Conservation (phyloP, 108 stramenopile species). For the Bacterosira constricta region DNA sequence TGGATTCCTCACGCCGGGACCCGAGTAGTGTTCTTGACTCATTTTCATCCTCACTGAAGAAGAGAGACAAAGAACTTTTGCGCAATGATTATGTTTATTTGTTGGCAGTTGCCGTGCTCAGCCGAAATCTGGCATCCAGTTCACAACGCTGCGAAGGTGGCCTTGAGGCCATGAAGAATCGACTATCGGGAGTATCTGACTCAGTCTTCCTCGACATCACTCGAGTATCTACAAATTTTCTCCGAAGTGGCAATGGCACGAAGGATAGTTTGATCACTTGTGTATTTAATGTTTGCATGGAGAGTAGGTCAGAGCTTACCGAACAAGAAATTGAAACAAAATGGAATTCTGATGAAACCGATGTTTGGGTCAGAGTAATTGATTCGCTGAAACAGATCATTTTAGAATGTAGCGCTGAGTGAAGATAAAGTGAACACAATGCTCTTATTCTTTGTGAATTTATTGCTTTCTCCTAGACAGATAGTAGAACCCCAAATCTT, state of each 20-base stretch:
- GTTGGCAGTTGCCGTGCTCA: slow-evolving; percentile 38
- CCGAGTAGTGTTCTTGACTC: slow-evolving; percentile 37
- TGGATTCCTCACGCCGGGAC: slow-evolving; percentile 40
- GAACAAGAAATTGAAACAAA: slow-evolving; percentile 10
- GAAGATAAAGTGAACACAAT: neutral
- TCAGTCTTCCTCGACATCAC: slow-evolving; percentile 33
- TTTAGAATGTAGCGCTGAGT: neutral
- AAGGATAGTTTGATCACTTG: slow-evolving; percentile 26
- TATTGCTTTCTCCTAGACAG: too few species aligned
- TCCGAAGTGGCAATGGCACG: slow-evolving; percentile 16
- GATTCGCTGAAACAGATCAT: neutral
- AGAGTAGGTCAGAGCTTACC: slow-evolving; percentile 4
- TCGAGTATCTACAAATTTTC: slow-evolving; percentile 16
- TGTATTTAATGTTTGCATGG: slow-evolving; percentile 22
- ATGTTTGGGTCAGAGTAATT: slow-evolving; percentile 12
- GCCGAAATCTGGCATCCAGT: slow-evolving; percentile 47
- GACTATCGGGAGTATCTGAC: slow-evolving; percentile 21
- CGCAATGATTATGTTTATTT: slow-evolving; percentile 45
- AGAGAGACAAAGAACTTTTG: slow-evolving; percentile 15
- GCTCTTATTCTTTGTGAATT: neutral
- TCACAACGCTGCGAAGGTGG: slow-evolving; percentile 54
- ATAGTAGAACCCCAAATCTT: too few species aligned
- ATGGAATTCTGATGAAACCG: slow-evolving; percentile 8
- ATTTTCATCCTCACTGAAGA: slow-evolving; percentile 31
- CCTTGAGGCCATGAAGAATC: slow-evolving; percentile 52